These are phyloP conservation scores for Samsoniella hepiali DNA, from an alignment of 2,329 filamentous ascomycete species.

Conservation along the genomic window DNA sequence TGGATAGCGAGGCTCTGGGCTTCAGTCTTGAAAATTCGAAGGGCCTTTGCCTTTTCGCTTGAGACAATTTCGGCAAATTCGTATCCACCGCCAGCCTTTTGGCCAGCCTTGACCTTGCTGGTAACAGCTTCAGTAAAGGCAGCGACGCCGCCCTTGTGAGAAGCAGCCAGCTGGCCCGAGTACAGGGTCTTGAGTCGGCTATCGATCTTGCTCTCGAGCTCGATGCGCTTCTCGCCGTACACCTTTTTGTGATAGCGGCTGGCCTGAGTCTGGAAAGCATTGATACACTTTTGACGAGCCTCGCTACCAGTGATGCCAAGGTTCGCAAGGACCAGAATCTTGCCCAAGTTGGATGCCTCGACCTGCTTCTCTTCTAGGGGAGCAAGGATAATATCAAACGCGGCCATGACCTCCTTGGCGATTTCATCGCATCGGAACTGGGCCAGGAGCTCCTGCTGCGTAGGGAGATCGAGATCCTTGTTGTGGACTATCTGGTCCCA, in stretches of 20 bases:
- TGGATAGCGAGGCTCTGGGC: conserved; percentile 72
- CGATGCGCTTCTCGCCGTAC: conserved; percentile 77
- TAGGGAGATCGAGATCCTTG: conserved; percentile 94
- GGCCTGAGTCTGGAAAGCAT: conserved; percentile 85
- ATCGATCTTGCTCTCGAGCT: conserved; percentile 85
- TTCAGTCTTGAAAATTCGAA: conserved; percentile 72
- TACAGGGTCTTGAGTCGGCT: conserved; percentile 84
- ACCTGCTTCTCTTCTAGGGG: conserved; percentile 86
- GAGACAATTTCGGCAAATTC: conserved; percentile 95
- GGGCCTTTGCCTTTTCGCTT: conserved; percentile 71
- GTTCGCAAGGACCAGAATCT: conserved; percentile 66
- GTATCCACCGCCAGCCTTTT: conserved; percentile 86
- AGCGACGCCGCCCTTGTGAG: conserved; percentile 81
- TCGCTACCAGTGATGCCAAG: conserved; percentile 71
- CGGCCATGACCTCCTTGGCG: conserved; percentile 77
- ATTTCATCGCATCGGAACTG: conserved; percentile 99
- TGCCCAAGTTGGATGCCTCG: conserved; percentile 69
- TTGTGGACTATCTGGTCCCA: conserved; percentile 99
- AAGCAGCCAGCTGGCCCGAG: conserved; percentile 79
- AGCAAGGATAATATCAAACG: conserved; percentile 75
- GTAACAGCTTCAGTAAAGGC: conserved; percentile 86
- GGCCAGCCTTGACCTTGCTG: conserved; percentile 82
- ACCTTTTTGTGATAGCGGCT: conserved; percentile 97
- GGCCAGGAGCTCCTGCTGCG: conserved; percentile 92
- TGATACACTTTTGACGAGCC: conserved; percentile 69